These are phyloP conservation scores for Alternaria sp. DNA, from an alignment of 2,329 filamentous ascomycete genomes.

Conservation along the genomic window DNA sequence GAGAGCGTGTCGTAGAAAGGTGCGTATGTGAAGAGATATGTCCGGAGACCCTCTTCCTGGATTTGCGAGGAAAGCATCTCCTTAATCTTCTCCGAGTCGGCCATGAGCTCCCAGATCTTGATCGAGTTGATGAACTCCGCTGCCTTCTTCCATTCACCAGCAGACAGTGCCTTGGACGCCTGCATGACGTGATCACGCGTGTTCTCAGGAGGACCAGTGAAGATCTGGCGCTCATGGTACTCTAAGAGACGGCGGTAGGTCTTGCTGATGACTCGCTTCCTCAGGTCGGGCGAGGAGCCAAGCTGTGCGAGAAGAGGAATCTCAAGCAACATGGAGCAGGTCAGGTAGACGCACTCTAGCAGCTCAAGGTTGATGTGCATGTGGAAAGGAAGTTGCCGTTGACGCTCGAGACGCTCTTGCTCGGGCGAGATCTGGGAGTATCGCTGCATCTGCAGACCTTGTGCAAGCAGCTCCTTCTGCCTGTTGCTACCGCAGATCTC, in stretches of 20 bases:
- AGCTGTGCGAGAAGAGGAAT: conserved; percentile 97
- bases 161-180: conserved; percentile 93
- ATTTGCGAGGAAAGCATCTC: conserved; percentile 96
- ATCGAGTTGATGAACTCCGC: conserved; percentile 93
- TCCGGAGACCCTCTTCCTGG: conserved; percentile 96
- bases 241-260: conserved; percentile 99
- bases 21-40: conserved; percentile 98
- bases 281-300: conserved; percentile 93
- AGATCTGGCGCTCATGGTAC: conserved; percentile 99
- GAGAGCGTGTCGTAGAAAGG: conserved; percentile 98
- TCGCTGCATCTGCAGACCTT: conserved; percentile 97
- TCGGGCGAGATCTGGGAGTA: conserved; percentile 96
- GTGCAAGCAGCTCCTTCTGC: conserved; percentile 96
- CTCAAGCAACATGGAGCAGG: conserved; percentile 98
- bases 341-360: conserved; percentile 96
- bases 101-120: conserved; percentile 99
- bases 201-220: conserved; percentile 97
- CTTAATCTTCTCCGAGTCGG: conserved; percentile 92
- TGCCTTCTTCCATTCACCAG: conserved; percentile 98
- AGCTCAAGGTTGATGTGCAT: conserved; percentile 99
- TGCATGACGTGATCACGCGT: conserved; percentile 99
- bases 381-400: conserved; percentile 98
- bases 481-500: conserved; percentile 97
- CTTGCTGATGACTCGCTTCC: conserved; percentile 98
- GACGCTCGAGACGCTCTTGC: conserved; percentile 95